Evolutionary conservation across 768 basidiomycete genomes (phyloP), one percentile per base, ranked within the genome.

Genomic region (Suillus plorans): DNA sequence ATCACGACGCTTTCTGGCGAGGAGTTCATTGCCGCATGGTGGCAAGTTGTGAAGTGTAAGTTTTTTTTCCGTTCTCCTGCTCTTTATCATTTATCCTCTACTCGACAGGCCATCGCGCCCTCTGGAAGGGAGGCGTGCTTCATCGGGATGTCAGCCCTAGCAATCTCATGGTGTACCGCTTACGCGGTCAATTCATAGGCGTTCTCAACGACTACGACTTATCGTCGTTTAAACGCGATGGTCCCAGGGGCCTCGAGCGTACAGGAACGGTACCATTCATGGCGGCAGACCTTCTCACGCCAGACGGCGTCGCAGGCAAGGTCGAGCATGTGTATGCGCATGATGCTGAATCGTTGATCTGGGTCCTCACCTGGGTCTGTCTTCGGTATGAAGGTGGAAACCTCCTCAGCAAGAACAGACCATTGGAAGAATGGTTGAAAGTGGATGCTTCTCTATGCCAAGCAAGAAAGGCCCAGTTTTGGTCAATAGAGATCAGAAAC

Each of bases 241-340:
- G 58, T 44, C 22, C 36, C 16, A 31, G 28, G 4, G 12, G n/a
- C 28, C 25, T 25, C 9, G 61, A 63, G 45, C 65, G 67, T 39
- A 68, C 67, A 3, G 67, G 67, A 7, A 68, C 67, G 5, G 45
- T 55, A 34, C 67, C 67, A 4, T 68, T 63, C 62, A 68, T 68
- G 65, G 57, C 66, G 9, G 28, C 55, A 4, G 57, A 63, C 39
- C 39, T 66, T 14, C 60, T 61, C 25, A 34, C 3, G 22, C 4
- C 9, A 5, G 8, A 20, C 4, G 52, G 18, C n/a, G 16, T 37
- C 3, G 34, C 14, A 37, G 61, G 61, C 18, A 14, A 62, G 36
- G 12, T 62, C 18, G 3, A 45, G 47, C 47, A 55, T 14, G 22
- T 62, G 36, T 36, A 36, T 10, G 36, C 36, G 36, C 8, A 36